phyloP scores from a whole-genome alignment of 805 yeast species.

The Cyberlindnera suaveolens region DNA sequence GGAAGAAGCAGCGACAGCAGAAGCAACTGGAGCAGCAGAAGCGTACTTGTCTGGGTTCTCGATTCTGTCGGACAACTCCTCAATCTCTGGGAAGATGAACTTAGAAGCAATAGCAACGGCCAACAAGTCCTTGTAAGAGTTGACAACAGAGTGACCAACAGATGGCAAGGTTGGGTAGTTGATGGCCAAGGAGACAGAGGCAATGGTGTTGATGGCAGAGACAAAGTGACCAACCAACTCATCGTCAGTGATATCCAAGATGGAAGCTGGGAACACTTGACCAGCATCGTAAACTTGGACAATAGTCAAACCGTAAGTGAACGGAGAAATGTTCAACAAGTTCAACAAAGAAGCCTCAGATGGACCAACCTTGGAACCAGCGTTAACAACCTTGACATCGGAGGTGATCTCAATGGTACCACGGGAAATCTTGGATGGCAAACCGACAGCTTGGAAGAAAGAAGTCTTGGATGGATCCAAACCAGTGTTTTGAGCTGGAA shows the following conservation, averaged over 20 bases:
- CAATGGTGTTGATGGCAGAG: slow-evolving; percentile 87
- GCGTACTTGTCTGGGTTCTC: slow-evolving; percentile 99
- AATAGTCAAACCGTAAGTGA: slow-evolving; percentile 96
- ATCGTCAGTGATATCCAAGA: slow-evolving; percentile 97
- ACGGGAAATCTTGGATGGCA: slow-evolving; percentile 99
- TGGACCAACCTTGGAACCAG: slow-evolving; percentile 90
- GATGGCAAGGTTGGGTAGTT: slow-evolving; percentile 99
- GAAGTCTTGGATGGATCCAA: slow-evolving; percentile 99
- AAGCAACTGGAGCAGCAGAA: slow-evolving; percentile 97
- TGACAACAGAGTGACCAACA: slow-evolving; percentile 96
- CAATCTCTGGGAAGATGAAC: slow-evolving; percentile 98
- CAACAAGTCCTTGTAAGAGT: slow-evolving; percentile 98
- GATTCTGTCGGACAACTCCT: slow-evolving; percentile 97
- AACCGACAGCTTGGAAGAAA: slow-evolving; percentile 99
- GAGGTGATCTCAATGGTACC: slow-evolving; percentile 99
- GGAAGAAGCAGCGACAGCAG: slow-evolving; percentile 70
- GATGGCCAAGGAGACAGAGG: slow-evolving; percentile 94
- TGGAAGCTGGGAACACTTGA: slow-evolving; percentile 93
- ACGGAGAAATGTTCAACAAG: slow-evolving; percentile 99
- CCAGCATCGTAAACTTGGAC: slow-evolving; percentile 98
- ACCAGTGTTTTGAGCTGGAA: slow-evolving; percentile 99
- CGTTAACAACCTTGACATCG: slow-evolving; percentile 92
- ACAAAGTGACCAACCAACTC: slow-evolving; percentile 91
- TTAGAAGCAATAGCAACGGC: slow-evolving; percentile 98
- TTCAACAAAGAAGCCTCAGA: slow-evolving; percentile 98